phyloP scores from a whole-genome alignment of 371 early-diverging fungal species.

The Lichtheimia ramosa region DNA sequence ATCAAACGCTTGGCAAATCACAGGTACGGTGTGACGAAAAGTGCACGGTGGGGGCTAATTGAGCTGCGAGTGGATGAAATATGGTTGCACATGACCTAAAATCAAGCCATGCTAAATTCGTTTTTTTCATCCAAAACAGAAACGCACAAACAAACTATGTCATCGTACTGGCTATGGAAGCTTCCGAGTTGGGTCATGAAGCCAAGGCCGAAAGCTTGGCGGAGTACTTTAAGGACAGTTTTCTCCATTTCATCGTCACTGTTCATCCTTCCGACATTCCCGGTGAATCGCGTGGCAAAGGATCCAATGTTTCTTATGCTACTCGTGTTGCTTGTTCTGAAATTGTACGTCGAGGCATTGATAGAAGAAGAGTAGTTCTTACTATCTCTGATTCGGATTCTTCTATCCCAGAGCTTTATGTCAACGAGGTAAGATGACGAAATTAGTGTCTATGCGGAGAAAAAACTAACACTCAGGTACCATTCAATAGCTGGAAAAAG shows the following conservation, averaged over 20 bases:
- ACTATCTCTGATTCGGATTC: slow-evolving; percentile 57
- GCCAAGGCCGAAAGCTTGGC: slow-evolving; percentile 64
- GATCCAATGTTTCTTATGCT: slow-evolving; percentile 76
- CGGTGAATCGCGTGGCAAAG: slow-evolving; percentile 79
- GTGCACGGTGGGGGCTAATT: background rate
- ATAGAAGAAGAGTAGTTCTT: slow-evolving; percentile 53
- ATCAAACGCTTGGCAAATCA: slow-evolving; percentile 44
- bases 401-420: slow-evolving; percentile 44
- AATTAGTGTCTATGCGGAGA: background rate
- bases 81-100: too few species aligned
- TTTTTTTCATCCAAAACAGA: slow-evolving; percentile 19
- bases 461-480: background rate
- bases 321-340: slow-evolving; percentile 41
- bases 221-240: slow-evolving; percentile 50
- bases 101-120: background rate
- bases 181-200: slow-evolving; percentile 57
- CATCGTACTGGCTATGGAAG: slow-evolving; percentile 79
- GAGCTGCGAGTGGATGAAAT: background rate
- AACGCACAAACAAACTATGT: slow-evolving; percentile 48
- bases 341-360: slow-evolving; percentile 27
- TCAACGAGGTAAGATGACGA: slow-evolving; percentile 22
- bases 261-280: slow-evolving; percentile 74
- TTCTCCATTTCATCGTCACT: slow-evolving; percentile 55
- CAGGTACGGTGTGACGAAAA: slow-evolving; percentile 26
- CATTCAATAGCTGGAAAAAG: slow-evolving; percentile 29